Evolutionary conservation across 352 stramenopile species (phyloP), one percentile per base, ranked within the genome.

Genomic region (Pythium biforme): DNA sequence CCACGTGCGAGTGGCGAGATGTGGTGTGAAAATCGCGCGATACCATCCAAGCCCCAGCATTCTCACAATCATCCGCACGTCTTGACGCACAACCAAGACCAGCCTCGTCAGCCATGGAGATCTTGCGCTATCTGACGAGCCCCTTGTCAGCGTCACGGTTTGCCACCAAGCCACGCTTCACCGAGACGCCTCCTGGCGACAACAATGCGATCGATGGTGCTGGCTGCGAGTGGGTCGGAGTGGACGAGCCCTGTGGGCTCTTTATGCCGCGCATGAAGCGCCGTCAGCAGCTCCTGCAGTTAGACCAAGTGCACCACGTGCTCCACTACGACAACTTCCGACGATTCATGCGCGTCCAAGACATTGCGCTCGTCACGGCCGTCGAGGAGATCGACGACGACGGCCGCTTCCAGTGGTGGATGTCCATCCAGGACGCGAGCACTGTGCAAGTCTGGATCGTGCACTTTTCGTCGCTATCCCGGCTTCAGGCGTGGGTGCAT

Each of bases 371-470:
- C n/a, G 70, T 89, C 29, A 86, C 77, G 12, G 72, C 71, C 0
- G 71, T 89, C 4, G 76, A 90, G 40, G 79, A 86, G 27, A 59
- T 66, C 5, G 68, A 75, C 25, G 51, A 69, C 15, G 43, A 57
- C 4, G 68, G 75, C 2, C 15, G 23, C 3, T 62, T 52, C 9
- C 76, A 75, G 49, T 86, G 75, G 79, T 90, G 77, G 80, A 90
- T 88, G 80, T 78, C 78, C 17, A 64, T 92, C 3, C 79, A 89
- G 49, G 80, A 92, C 47, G 54, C 79, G 8, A 66, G 55, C 14
- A 67, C 59, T 4, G 50, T 81, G n/a, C 80, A 90, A 66, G 72
- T 86, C 25, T 92, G 80, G 81, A 68, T 88, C 37, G 40, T 92
- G 4, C 65, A 85, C 68, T 92, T 89, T 26, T 48, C 74, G 19